These are phyloP conservation scores for Seiridium unicorne DNA, from an alignment of 2,329 filamentous ascomycete species.

Conservation along the genomic window DNA sequence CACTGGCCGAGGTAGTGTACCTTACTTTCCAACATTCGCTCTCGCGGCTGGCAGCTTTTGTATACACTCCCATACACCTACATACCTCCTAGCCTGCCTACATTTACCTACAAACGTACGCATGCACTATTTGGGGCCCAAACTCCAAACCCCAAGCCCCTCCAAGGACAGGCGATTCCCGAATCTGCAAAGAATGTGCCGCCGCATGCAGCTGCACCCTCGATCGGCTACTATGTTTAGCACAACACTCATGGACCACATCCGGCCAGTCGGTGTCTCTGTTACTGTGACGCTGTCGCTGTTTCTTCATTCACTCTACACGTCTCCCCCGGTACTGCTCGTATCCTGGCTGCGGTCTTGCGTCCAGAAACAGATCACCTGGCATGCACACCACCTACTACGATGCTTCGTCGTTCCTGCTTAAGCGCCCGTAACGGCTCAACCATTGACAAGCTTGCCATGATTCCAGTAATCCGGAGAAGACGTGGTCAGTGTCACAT, in stretches of 20 bases:
- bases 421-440: not conserved
- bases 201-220: not conserved
- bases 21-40: too few species aligned
- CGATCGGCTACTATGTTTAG: not conserved
- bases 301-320: conserved; percentile 12
- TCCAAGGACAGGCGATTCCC: too few species aligned
- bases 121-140: too few species aligned
- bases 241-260: not conserved
- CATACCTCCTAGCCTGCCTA: too few species aligned
- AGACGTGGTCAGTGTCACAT: not conserved
- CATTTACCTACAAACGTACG: too few species aligned
- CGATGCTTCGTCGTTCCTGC: not conserved
- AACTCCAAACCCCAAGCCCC: too few species aligned
- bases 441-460: not conserved
- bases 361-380: not conserved
- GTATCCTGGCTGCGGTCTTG: conserved; percentile 3
- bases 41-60: too few species aligned
- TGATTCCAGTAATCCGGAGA: not conserved
- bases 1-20: too few species aligned
- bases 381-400: not conserved
- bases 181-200: not conserved
- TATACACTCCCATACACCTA: too few species aligned
- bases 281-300: not conserved
- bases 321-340: not conserved
- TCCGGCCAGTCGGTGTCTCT: not conserved